Evolutionary conservation across 2,329 filamentous ascomycete species (phyloP), one percentile per base, ranked within the genome.

Genomic region (Hypoxylon rubiginosum): DNA sequence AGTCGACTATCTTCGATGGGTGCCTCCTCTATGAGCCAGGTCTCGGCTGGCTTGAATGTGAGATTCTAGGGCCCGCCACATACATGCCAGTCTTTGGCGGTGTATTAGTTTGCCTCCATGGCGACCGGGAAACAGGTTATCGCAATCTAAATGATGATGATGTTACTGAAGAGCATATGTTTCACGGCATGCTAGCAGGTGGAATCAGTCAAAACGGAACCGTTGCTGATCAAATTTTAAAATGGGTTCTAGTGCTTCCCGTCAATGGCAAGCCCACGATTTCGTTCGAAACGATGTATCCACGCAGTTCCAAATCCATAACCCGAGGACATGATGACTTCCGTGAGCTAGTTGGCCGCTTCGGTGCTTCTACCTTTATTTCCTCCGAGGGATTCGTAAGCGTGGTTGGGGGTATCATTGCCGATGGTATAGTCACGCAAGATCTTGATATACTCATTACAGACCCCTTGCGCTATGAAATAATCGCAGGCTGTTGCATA

Each of bases 171-270:
- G n/a, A n/a, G n/a, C n/a, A 19, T 19, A 74, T 68, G 4, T 84
- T 84, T 59, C 72, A 78, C 46, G 94, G 94, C 0, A 77, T 95
- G 1, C 71, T 96, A 1, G 82, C 88, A 17, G 94, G 94, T 17
- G 94, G 94, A 0, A 90, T 97, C 73, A 82, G 84, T 21, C 79
- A 80, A 41, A 84, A 90, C 74, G 92, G 91, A 2, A 81, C 84
- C 8, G 82, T 97, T 13, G 79, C 88, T 19, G 80, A 85, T 45
- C 86, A 90, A 62, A 81, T 90, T 13, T 90, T 91, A 82, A 79
- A 81, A 53, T 97, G 92, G 92, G 81, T 79, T 48, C 74, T 91
- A 55, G 45, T 55, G 8, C 19, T 77, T 4, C 50, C 71, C 21
- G 45, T 55, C 49, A 30, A 72, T 17, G 67, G 70, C 17, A 68